Evolutionary conservation across 768 basidiomycete genomes (phyloP).

Genomic region (Boletus tomentosulus): DNA sequence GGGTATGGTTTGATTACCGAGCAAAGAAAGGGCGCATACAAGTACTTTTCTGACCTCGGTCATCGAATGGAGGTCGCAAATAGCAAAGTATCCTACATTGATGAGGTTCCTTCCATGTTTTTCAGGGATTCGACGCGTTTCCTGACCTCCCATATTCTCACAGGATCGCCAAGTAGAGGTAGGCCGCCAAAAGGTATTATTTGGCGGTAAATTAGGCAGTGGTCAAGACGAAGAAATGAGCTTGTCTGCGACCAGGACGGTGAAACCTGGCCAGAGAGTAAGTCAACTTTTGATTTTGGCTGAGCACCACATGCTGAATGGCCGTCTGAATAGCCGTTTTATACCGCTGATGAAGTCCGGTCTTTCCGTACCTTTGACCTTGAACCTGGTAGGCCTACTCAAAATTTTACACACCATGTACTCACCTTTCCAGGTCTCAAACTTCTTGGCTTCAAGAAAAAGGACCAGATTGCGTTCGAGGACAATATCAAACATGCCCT

Average conservation of each 20-base stretch:
- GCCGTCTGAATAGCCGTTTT: conserved; percentile 58
- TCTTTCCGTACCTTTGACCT: conserved; percentile 79
- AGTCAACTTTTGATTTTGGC: background rate
- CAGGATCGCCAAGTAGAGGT: conserved; percentile 30
- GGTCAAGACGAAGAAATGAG: conserved; percentile 36
- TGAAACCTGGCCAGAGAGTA: conserved; percentile 52
- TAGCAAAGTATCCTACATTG: conserved; percentile 67
- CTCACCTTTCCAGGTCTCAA: conserved; percentile 57
- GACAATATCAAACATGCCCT: conserved; percentile 90
- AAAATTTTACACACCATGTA: background rate
- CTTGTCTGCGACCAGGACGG: conserved; percentile 38
- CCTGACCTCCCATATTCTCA: conserved; percentile 6
- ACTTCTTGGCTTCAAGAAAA: conserved; percentile 88
- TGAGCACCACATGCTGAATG: background rate
- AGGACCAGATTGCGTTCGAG: conserved; percentile 65
- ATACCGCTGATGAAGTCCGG: conserved; percentile 76
- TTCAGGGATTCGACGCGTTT: background rate
- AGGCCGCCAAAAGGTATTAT: conserved; percentile 23
- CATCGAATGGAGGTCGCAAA: conserved; percentile 74
- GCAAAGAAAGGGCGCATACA: conserved; percentile 79
- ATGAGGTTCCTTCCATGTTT: conserved; percentile 44
- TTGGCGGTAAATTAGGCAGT: conserved; percentile 36
- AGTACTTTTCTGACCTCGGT: conserved; percentile 78
- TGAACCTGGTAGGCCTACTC: conserved; percentile 54
- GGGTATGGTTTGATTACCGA: conserved; percentile 90